Evolutionary conservation across 1,284 basidiomycete species (phyloP).

Genomic region (Athelia psychrophila): DNA sequence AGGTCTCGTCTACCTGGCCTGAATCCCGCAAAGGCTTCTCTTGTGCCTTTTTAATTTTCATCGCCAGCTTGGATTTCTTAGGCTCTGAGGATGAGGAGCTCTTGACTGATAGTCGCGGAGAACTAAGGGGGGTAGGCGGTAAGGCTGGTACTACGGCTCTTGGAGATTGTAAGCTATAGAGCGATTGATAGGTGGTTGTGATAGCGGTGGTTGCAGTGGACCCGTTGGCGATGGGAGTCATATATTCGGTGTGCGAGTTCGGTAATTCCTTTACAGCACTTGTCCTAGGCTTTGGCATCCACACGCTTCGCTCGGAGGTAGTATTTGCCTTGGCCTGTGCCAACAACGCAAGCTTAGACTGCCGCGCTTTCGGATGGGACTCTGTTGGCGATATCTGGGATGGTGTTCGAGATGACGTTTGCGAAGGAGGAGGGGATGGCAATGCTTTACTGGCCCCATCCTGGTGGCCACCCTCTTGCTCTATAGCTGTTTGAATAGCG

Average conservation of each 20-base stretch:
- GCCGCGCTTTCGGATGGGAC: conserved; percentile 18
- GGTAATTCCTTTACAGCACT: conserved; percentile 30
- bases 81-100: conserved; percentile 15
- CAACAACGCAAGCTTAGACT: conserved; percentile 70
- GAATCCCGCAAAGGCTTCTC: conserved; percentile 32
- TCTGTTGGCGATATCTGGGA: conserved; percentile 19
- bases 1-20: conserved; percentile 34
- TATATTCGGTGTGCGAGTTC: conserved; percentile 55
- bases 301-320: conserved; percentile 31
- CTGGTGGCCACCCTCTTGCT: conserved; percentile 19
- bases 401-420: not conserved
- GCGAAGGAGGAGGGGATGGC: not conserved
- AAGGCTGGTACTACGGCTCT: not conserved
- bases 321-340: conserved; percentile 54
- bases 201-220: conserved; percentile 75
- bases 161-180: conserved; percentile 48
- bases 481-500: conserved; percentile 54
- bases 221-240: conserved; percentile 73
- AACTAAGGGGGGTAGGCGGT: not conserved
- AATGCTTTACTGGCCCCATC: not conserved
- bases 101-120: not conserved
- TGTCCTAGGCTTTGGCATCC: conserved; percentile 25
- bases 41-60: conserved; percentile 59
- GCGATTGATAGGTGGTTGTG: conserved; percentile 70
- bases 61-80: conserved; percentile 64